Evolutionary conservation across 768 basidiomycete species (phyloP).

Genomic region (Rhizopogon vinicolor): DNA sequence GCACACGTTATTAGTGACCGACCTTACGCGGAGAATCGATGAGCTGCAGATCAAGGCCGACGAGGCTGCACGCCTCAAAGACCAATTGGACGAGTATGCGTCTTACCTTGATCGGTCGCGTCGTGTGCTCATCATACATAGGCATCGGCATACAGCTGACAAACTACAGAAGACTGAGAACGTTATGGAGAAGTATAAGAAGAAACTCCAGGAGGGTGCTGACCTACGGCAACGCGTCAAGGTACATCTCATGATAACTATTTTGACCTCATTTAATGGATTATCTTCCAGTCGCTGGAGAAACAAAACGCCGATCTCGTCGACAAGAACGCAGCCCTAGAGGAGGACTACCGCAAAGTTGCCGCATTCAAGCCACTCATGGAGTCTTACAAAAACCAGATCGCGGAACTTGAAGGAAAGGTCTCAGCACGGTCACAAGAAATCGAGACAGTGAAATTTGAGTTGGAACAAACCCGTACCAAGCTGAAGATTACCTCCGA

Average conservation of each 20-base stretch:
- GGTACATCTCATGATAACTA: conserved; percentile 34
- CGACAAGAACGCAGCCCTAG: conserved; percentile 86
- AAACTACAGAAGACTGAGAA: conserved; percentile 92
- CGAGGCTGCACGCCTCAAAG: conserved; percentile 77
- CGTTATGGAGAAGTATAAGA: conserved; percentile 98
- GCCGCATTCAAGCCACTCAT: conserved; percentile 83
- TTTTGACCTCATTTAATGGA: background rate
- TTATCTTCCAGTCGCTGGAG: conserved; percentile 63
- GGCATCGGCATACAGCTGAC: conserved; percentile 90
- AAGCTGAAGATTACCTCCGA: conserved; percentile 63
- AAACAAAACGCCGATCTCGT: conserved; percentile 91
- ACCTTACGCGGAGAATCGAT: conserved; percentile 74
- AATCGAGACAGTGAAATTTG: conserved; percentile 65
- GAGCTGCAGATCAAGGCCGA: conserved; percentile 78
- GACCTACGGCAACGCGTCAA: conserved; percentile 86
- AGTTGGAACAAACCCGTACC: conserved; percentile 70
- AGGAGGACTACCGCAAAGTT: conserved; percentile 88
- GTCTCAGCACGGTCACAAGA: conserved; percentile 62
- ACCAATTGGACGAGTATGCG: conserved; percentile 87
- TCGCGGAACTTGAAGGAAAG: conserved; percentile 76
- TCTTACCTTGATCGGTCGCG: background rate
- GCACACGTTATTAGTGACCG: conserved; percentile 61
- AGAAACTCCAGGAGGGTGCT: conserved; percentile 93
- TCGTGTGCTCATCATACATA: conserved; percentile 22
- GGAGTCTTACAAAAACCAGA: conserved; percentile 89